Percentiles rank a stretch among this genome's conserved stretches.
phyloP scores from a whole-genome alignment of 1,139 yeast species.

The Debaryomycetaceae sp. region DNA sequence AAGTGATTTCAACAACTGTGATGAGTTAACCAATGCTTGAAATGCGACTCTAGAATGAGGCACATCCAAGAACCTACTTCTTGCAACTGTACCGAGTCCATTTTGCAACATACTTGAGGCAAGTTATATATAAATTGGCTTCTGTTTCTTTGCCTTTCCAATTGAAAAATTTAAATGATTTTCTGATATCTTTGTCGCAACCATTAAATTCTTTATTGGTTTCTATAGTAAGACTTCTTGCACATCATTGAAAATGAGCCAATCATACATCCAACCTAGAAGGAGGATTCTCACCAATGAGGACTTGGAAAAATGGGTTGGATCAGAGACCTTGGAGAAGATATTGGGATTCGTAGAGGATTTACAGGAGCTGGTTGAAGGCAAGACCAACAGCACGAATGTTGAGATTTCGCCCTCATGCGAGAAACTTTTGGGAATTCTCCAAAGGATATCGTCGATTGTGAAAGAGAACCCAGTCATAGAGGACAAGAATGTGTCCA shows the following conservation, averaged over 20 bases:
- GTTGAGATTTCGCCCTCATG: conserved; percentile 30
- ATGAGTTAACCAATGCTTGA: conserved; percentile 9
- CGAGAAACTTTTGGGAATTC: conserved; percentile 28
- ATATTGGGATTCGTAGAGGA: conserved; percentile 53
- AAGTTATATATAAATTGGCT: not conserved
- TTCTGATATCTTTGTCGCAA: not conserved
- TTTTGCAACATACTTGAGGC: not conserved
- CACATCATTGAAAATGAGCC: not conserved
- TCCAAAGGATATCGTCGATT: conserved; percentile 43
- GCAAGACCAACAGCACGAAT: conserved; percentile 51
- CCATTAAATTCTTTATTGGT: not conserved
- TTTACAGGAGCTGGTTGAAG: conserved; percentile 67
- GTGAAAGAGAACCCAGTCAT: conserved; percentile 64
- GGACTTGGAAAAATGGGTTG: conserved; percentile 66
- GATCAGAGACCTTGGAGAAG: conserved; percentile 46
- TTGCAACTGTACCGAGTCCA: not conserved
- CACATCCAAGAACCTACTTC: conserved; percentile 9
- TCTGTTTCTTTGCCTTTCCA: not conserved
- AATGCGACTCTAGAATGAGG: conserved; percentile 15
- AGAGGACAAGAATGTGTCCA: conserved; percentile 59
- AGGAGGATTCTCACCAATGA: conserved; percentile 55
- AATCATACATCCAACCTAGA: conserved; percentile 28
- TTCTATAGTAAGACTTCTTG: not conserved
- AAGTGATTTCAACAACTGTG: conserved; percentile 14
- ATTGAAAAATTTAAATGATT: too few species aligned